Conservation (phyloP, 768 basidiomycete genomes). For the Chiua virens region DNA sequence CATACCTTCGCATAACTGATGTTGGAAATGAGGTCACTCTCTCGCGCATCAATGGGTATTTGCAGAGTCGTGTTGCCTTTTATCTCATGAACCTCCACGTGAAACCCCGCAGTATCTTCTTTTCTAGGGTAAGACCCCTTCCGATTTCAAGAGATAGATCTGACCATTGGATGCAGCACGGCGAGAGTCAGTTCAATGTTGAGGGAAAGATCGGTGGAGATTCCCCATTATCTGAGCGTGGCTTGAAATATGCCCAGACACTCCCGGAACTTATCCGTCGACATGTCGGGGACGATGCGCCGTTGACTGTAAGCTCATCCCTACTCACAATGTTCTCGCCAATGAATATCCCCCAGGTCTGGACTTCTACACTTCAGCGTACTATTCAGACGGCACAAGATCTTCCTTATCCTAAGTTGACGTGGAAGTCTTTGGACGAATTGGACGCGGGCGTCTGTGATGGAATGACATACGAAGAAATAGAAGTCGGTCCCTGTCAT, state of each 20-base stretch:
- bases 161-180: constrained; percentile 61
- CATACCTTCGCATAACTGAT: constrained; percentile 89
- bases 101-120: constrained; percentile 94
- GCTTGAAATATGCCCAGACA: constrained; percentile 81
- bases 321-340: not conserved
- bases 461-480: constrained; percentile 99
- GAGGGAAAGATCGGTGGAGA: constrained; percentile 99
- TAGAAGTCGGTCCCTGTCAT: constrained; percentile 66
- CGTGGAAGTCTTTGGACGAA: constrained; percentile 99
- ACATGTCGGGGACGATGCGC: constrained; percentile 87
- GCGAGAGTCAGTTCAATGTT: constrained; percentile 96
- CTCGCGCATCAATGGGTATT: constrained; percentile 87
- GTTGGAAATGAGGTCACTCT: constrained; percentile 89
- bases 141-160: not conserved
- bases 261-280: constrained; percentile 86
- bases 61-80: constrained; percentile 96
- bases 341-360: constrained; percentile 58
- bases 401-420: constrained; percentile 86
- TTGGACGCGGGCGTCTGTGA: constrained; percentile 99
- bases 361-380: constrained; percentile 96
- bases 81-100: constrained; percentile 98
- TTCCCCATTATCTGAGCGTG: constrained; percentile 79
- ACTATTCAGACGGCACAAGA: constrained; percentile 88
- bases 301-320: constrained; percentile 64
- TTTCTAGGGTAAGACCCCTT: constrained; percentile 74